Conservation (phyloP, 257 asterid species). For the Striga asiatica region DNA sequence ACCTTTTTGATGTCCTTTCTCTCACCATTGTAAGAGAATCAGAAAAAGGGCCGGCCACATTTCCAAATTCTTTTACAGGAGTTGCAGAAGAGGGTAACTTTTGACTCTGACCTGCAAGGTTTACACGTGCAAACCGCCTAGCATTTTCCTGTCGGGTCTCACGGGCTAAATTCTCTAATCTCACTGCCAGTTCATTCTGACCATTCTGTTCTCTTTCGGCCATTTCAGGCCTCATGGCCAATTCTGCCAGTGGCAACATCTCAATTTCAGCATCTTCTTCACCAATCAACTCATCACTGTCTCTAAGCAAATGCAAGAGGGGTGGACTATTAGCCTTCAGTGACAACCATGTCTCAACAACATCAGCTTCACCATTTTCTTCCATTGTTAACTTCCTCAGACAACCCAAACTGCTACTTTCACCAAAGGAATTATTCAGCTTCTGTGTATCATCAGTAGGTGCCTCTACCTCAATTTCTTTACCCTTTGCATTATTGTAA, state of each 20-base stretch:
- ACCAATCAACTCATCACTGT: background rate
- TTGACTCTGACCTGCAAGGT: background rate
- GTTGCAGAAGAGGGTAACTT: conserved; percentile 17
- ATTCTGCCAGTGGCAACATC: conserved; percentile 8
- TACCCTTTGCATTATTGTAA: conserved; percentile 16
- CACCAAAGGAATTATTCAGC: conserved; percentile 21
- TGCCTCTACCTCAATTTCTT: conserved; percentile 17
- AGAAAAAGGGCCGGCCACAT: conserved; percentile 37
- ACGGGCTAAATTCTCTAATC: background rate
- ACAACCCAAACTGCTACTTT: conserved; percentile 19
- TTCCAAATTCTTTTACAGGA: conserved; percentile 28
- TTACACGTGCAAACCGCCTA: conserved; percentile 35
- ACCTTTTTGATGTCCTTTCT: conserved; percentile 22
- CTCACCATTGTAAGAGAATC: conserved; percentile 41
- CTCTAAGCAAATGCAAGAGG: conserved; percentile 15
- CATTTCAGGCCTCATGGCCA: background rate
- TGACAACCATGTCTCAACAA: conserved; percentile 37
- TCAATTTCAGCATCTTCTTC: conserved; percentile 16
- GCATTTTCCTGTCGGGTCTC: conserved; percentile 23
- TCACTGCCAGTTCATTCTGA: background rate
- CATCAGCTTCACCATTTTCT: conserved; percentile 41
- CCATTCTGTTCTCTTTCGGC: conserved; percentile 3
- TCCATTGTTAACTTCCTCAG: conserved; percentile 34
- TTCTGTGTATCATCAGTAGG: background rate
- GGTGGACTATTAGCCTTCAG: conserved; percentile 16